Percentiles rank a stretch among this genome's conserved stretches.
Conservation (phyloP, 495 filamentous ascomycete genomes). For the Penicillium mononematosum region DNA sequence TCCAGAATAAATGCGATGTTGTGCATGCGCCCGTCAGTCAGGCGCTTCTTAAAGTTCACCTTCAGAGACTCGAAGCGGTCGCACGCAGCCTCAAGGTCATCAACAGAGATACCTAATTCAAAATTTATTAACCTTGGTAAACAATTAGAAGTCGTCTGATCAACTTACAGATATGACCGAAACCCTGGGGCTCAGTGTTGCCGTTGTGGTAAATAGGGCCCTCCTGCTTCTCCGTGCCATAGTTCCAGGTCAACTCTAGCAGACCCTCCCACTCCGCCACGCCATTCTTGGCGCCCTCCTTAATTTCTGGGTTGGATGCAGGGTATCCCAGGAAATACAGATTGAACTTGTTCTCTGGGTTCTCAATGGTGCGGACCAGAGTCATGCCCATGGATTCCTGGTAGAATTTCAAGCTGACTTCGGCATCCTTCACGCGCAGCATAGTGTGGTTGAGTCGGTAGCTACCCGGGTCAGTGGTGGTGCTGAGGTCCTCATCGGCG, state of each 20-base stretch:
- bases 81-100: constrained; percentile 84
- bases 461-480: constrained; percentile 49
- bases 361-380: constrained; percentile 69
- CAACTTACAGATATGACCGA: constrained; percentile 81
- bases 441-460: constrained; percentile 73
- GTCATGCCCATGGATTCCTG: constrained; percentile 87
- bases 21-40: constrained; percentile 90
- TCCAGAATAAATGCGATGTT: constrained; percentile 93
- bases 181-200: constrained; percentile 88
- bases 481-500: constrained; percentile 51
- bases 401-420: constrained; percentile 85
- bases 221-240: constrained; percentile 89
- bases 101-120: constrained; percentile 70
- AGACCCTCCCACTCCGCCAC: constrained; percentile 74
- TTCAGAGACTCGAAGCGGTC: constrained; percentile 76
- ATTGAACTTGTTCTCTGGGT: constrained; percentile 70
- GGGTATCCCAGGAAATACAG: constrained; percentile 90
- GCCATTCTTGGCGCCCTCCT: constrained; percentile 54
- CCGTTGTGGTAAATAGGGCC: constrained; percentile 88
- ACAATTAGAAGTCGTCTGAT: constrained; percentile 67
- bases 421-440: constrained; percentile 89
- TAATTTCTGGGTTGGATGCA: constrained; percentile 42
- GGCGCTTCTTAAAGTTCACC: constrained; percentile 89
- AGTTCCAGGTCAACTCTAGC: constrained; percentile 93
- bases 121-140: constrained; percentile 56